Percentiles rank a stretch among this genome's conserved stretches.
These are phyloP conservation scores for Hypholoma fasciculare DNA, from an alignment of 768 basidiomycete species.

Conservation along the genomic window DNA sequence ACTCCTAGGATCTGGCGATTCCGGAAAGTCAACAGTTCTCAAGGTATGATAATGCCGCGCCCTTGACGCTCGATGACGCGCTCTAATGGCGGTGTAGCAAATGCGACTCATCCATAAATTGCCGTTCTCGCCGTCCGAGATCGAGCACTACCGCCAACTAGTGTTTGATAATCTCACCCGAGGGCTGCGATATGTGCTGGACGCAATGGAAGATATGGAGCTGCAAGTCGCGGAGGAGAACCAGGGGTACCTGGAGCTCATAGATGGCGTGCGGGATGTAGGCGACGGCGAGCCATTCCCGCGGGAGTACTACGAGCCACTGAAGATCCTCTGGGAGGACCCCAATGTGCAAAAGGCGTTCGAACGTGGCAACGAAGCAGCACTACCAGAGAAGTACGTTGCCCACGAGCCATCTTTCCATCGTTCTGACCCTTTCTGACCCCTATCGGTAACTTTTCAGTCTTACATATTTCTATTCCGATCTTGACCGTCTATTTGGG, in stretches of 20 bases:
- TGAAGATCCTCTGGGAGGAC: slow-evolving; percentile 78
- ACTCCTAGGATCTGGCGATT: slow-evolving; percentile 90
- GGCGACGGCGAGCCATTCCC: slow-evolving; percentile 85
- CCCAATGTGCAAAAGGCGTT: slow-evolving; percentile 73
- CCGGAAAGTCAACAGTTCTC: slow-evolving; percentile 90
- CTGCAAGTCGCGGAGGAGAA: slow-evolving; percentile 70
- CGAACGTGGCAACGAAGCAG: slow-evolving; percentile 84
- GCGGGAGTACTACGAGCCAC: slow-evolving; percentile 57
- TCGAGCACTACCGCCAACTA: slow-evolving; percentile 88
- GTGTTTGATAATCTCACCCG: slow-evolving; percentile 91
- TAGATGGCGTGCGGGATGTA: slow-evolving; percentile 72
- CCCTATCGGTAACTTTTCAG: slow-evolving; percentile 30
- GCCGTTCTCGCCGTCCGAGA: slow-evolving; percentile 79
- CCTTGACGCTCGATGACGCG: not conserved
- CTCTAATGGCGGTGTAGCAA: slow-evolving; percentile 53
- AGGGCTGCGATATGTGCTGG: slow-evolving; percentile 80
- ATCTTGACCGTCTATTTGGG: slow-evolving; percentile 79
- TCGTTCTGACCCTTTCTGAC: not conserved
- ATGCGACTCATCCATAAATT: slow-evolving; percentile 94
- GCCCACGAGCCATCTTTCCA: slow-evolving; percentile 1
- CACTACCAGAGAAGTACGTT: slow-evolving; percentile 84
- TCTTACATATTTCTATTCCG: slow-evolving; percentile 73
- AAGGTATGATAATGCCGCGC: slow-evolving; percentile 50
- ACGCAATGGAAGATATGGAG: slow-evolving; percentile 89
- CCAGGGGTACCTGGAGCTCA: slow-evolving; percentile 52